Base-by-base conservation (phyloP, 169 alveolate genomes). In the Plasmodium adleri region DNA sequence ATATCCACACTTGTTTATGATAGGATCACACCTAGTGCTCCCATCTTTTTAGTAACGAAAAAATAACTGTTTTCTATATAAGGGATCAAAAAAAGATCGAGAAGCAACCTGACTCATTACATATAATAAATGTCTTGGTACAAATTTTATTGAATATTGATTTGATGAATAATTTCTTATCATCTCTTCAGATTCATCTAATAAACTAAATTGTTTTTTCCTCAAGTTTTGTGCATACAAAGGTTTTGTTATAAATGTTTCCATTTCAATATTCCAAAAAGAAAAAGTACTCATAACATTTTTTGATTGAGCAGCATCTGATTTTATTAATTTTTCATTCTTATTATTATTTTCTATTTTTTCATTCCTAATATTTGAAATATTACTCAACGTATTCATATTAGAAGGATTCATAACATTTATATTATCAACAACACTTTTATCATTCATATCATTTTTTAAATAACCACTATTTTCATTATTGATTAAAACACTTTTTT, bases 131-230 rank as follows among this genome's bases (percentile, higher is more conserved):
- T 83, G 91, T 17, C 91, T 58, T 5, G 91, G 91, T 17, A 83
- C 91, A 70, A 39, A 83, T 83, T 83, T 83, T 15, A 83, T 59
- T 59, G 91, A 83, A 49, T 83, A 83, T 49, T 83, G 39, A 70
- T 83, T 83, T 10, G 49, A 45, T 26, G 91, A 67, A 83, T 32
- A 83, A 1, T 60, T 68, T 83, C 71, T 83, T 49, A 83, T 56
- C 91, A 83, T 83, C 39, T 83, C 91, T 70, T 83, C 91, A 10
- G 91, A 83, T 56, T 83, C 91, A 6, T 83, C 91, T 62, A 83
- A 83, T 43, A 83, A 83, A 17, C 70, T 59, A 12, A 59, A 49
- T 12, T 56, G 13, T 50, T 71, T 72, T 64, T 70, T 83, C 8
- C 71, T 83, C 39, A 54, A 20, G 20, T 70, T 68, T 9, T 70